A percentile compares a stretch with the other conserved stretches of the same genome.
Evolutionary conservation across 768 basidiomycete genomes (phyloP).

Genomic region (Lactifluus subvellereus): DNA sequence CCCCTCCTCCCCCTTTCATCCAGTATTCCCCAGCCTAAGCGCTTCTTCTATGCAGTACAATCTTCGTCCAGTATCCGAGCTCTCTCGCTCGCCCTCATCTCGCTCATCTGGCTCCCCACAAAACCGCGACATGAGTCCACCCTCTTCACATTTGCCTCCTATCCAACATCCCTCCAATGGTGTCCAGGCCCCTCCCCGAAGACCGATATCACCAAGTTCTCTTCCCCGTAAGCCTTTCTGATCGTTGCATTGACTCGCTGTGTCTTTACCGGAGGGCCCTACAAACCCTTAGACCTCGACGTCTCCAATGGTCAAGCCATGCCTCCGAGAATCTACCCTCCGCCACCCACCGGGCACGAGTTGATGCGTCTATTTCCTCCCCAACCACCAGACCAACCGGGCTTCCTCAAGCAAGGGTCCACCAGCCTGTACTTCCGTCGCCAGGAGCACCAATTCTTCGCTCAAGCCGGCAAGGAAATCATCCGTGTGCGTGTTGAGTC

Average conservation of each 20-base stretch:
- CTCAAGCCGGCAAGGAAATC: slow-evolving; percentile 71
- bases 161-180: slow-evolving; percentile 18
- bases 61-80: slow-evolving; percentile 22
- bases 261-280: background rate
- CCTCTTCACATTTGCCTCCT: slow-evolving; percentile 20
- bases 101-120: slow-evolving; percentile 17
- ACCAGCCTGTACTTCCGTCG: slow-evolving; percentile 69
- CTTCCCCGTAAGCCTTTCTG: slow-evolving; percentile 18
- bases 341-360: slow-evolving; percentile 75
- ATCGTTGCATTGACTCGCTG: background rate
- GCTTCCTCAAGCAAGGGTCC: slow-evolving; percentile 53
- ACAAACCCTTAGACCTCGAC: slow-evolving; percentile 50
- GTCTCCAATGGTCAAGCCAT: slow-evolving; percentile 48
- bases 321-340: slow-evolving; percentile 55
- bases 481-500: slow-evolving; percentile 69
- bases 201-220: slow-evolving; percentile 23
- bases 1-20: background rate
- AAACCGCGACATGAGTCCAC: slow-evolving; percentile 17
- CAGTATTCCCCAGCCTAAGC: background rate
- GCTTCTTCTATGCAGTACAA: slow-evolving; percentile 18
- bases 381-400: slow-evolving; percentile 48
- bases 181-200: slow-evolving; percentile 13
- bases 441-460: slow-evolving; percentile 78
- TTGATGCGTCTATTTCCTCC: slow-evolving; percentile 83
- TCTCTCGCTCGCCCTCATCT: slow-evolving; percentile 21